Conservation (phyloP, 148 eudicot genomes). For the Persicaria tinctoria region DNA sequence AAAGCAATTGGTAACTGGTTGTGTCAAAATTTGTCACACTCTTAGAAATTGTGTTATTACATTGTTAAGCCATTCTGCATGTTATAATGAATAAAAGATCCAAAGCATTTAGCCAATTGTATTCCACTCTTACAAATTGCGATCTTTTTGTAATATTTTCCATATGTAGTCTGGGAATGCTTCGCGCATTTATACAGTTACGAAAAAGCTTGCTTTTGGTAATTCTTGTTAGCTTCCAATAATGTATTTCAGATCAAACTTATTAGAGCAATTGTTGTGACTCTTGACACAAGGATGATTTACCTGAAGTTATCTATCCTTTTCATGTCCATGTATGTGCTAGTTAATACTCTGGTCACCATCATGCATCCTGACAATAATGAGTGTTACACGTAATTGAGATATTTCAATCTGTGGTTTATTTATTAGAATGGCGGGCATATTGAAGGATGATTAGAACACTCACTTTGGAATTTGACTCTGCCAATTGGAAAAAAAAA, state of each 20-base stretch:
- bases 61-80: too few relatives aligned
- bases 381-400: conserved; percentile 15
- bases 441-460: not conserved
- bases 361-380: not conserved
- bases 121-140: too few relatives aligned
- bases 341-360: not conserved
- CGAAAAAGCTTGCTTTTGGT: too few relatives aligned
- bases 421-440: not conserved
- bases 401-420: not conserved
- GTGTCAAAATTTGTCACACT: too few relatives aligned
- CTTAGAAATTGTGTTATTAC: too few relatives aligned
- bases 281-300: not conserved
- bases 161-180: too few relatives aligned
- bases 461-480: not conserved
- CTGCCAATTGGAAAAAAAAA: not conserved
- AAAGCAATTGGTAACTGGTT: too few relatives aligned
- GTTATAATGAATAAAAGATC: too few relatives aligned
- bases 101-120: too few relatives aligned
- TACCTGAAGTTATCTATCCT: not conserved
- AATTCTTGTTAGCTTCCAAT: not conserved
- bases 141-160: too few relatives aligned
- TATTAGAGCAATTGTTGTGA: not conserved
- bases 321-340: not conserved
- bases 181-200: too few relatives aligned
- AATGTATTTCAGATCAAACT: not conserved